Base-by-base conservation (phyloP, 2,329 filamentous ascomycete genomes). In the Chaetomiaceae sp. region DNA sequence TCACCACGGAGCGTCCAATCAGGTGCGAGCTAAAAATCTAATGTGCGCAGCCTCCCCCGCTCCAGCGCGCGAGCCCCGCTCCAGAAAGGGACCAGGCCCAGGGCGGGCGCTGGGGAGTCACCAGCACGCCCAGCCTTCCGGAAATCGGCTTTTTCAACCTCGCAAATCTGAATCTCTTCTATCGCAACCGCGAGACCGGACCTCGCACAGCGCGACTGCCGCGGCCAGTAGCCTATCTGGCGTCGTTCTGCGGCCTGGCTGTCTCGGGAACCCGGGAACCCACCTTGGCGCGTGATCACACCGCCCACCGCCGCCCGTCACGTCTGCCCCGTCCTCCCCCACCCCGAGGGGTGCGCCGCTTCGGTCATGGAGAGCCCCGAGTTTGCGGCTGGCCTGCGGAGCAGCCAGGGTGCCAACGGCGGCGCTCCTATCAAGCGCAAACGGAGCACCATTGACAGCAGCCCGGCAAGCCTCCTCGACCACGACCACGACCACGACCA, bases 391-490 rank as follows among this genome's bases (percentile, higher is more conserved):
- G 54, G 74, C 55, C 62, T 58, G 52, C 55, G 63, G 53, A 56
- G n/a, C n/a, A n/a, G 58, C 54, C 71, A 72, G 56, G 72, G 67
- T 53, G 60, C 65, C 39, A 72, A 69, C 53, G 70, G 68, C 52
- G 60, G 35, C 45, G 55, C 43, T 10, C 36, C 42, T 22, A 38
- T 68, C 52, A 83, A 83, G 69, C 71, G 80, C 60, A 84, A 84
- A 72, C 72, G 76, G 55, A 80, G 72, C 56, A 72, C 62, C 47
- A 66, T 77, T 50, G 79, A 82, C 48, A 83, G 78, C 61, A 83
- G 79, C 54, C 79, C 79, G 3, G 78, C 73, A 20, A 83, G 77
- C 58, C 69, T 73, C 40, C 73, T 72, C 47, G 75, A 75, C 47
- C 72, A 80, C 48, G 79, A 81, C 48, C 77, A 80, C 42, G 65